phyloP scores from a whole-genome alignment of 768 basidiomycete genomes.

The Mycena olivaceomarginata region DNA sequence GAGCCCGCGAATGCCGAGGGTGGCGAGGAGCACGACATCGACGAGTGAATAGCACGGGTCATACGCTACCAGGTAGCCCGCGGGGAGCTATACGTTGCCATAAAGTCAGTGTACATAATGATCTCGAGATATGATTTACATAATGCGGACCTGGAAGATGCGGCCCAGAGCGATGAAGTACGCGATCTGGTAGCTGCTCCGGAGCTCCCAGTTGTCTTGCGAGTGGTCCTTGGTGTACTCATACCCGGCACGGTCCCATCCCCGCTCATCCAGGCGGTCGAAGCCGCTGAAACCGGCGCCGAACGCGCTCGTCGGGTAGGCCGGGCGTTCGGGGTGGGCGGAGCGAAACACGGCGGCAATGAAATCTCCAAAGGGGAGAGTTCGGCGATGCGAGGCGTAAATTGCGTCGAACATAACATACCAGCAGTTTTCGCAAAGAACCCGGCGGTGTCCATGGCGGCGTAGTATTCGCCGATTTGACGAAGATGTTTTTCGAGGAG shows the following conservation, averaged over 20 bases:
- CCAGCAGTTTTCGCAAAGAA: conserved; percentile 34
- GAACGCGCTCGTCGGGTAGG: conserved; percentile 30
- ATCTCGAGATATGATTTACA: neutral
- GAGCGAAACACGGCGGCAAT: neutral
- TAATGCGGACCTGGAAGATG: conserved; percentile 34
- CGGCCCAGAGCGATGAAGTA: conserved; percentile 39
- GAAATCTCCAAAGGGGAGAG: neutral
- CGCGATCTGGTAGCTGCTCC: conserved; percentile 38
- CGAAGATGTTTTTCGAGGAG: conserved; percentile 21
- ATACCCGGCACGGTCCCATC: conserved; percentile 41
- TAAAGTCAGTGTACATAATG: neutral
- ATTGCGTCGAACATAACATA: neutral
- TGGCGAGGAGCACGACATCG: conserved; percentile 38
- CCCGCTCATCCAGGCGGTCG: conserved; percentile 38
- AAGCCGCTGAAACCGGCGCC: conserved; percentile 43
- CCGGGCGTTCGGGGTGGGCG: conserved; percentile 12
- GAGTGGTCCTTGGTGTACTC: conserved; percentile 19
- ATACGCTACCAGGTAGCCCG: conserved; percentile 36
- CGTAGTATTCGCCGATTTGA: conserved; percentile 28
- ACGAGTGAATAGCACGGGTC: conserved; percentile 43
- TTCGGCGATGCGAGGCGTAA: neutral
- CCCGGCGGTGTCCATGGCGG: conserved; percentile 36
- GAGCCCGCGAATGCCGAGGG: conserved; percentile 36
- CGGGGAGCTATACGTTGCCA: conserved; percentile 23
- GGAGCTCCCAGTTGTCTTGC: conserved; percentile 23